Percentiles rank a stretch among this genome's conserved stretches.
These are phyloP conservation scores for Thraustochytrium sp. DNA, from an alignment of 352 stramenopile genomes.

Conservation along the genomic window DNA sequence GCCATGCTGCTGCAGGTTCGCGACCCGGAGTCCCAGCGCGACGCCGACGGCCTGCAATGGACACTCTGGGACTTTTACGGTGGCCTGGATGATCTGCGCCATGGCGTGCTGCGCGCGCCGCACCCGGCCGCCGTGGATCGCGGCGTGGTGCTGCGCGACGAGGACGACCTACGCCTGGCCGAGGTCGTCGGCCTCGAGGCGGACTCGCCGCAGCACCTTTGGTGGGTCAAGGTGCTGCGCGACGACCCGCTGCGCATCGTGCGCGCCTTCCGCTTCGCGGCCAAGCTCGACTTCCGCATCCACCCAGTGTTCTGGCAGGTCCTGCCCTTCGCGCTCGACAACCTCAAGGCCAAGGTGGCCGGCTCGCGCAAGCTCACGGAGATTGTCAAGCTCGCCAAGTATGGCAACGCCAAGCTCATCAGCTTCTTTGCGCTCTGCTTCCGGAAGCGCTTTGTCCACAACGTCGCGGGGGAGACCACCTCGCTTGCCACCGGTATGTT, in stretches of 20 bases:
- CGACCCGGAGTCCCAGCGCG: too few species aligned
- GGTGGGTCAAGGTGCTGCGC: constrained; percentile 33
- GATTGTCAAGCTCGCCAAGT: constrained; percentile 28
- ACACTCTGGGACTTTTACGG: constrained; percentile 27
- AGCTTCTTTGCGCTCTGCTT: constrained; percentile 7
- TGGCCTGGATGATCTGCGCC: neutral
- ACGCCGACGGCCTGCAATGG: neutral
- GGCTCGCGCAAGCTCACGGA: constrained; percentile 37
- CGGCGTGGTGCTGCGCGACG: neutral
- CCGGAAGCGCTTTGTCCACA: constrained; percentile 7
- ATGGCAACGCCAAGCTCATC: constrained; percentile 27
- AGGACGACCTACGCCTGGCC: neutral
- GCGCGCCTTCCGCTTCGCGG: constrained; percentile 13
- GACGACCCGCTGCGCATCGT: constrained; percentile 33
- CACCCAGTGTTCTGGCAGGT: constrained; percentile 9
- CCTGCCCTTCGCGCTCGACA: constrained; percentile 16
- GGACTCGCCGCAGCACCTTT: neutral
- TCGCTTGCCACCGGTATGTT: neutral
- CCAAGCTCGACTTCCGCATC: constrained; percentile 31
- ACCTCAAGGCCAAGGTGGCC: constrained; percentile 8
- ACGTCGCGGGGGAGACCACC: neutral
- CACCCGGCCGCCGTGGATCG: neutral
- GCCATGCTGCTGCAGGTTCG: neutral
- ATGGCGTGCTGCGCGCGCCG: neutral
- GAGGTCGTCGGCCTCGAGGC: neutral